phyloP scores from a whole-genome alignment of 2,329 filamentous ascomycete species.

The Fusarium sarcochroum region DNA sequence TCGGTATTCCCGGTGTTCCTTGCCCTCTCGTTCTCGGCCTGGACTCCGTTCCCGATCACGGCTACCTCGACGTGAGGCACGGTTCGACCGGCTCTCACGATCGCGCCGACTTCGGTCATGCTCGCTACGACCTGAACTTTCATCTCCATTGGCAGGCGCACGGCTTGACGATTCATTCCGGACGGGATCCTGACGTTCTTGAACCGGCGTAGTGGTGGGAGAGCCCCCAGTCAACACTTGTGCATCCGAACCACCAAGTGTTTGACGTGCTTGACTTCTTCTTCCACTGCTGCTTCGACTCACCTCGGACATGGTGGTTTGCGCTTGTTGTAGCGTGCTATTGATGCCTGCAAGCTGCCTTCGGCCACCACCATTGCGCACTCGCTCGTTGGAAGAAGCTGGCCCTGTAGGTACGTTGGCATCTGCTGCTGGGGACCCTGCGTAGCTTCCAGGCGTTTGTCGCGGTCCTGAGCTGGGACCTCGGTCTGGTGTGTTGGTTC shows the following conservation, averaged over 20 bases:
- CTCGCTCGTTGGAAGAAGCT: slow-evolving; percentile 55
- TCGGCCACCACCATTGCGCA: slow-evolving; percentile 57
- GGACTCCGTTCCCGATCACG: slow-evolving; percentile 64
- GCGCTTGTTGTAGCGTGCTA: slow-evolving; percentile 68
- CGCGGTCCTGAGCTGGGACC: slow-evolving; percentile 42
- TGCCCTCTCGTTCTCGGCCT: slow-evolving; percentile 62
- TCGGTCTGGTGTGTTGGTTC: slow-evolving; percentile 52
- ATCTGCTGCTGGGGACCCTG: slow-evolving; percentile 47
- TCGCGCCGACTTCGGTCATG: slow-evolving; percentile 62
- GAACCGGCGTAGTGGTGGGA: slow-evolving; percentile 62
- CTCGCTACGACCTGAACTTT: slow-evolving; percentile 50
- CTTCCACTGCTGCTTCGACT: slow-evolving; percentile 55
- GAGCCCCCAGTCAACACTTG: slow-evolving; percentile 70
- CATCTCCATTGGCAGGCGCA: slow-evolving; percentile 51
- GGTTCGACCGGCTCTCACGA: slow-evolving; percentile 56
- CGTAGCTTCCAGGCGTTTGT: slow-evolving; percentile 43
- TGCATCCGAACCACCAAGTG: slow-evolving; percentile 67
- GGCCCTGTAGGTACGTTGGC: slow-evolving; percentile 54
- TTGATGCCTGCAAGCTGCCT: slow-evolving; percentile 73
- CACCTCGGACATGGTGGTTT: slow-evolving; percentile 57
- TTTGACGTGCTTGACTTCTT: slow-evolving; percentile 56
- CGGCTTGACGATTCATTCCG: slow-evolving; percentile 57
- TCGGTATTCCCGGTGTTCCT: slow-evolving; percentile 61
- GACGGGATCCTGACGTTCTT: slow-evolving; percentile 63
- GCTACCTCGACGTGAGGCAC: slow-evolving; percentile 64